A percentile compares a stretch with the other conserved stretches of the same genome.
phyloP scores from a whole-genome alignment of 163 green algal species.

The Prototheca cutis region DNA sequence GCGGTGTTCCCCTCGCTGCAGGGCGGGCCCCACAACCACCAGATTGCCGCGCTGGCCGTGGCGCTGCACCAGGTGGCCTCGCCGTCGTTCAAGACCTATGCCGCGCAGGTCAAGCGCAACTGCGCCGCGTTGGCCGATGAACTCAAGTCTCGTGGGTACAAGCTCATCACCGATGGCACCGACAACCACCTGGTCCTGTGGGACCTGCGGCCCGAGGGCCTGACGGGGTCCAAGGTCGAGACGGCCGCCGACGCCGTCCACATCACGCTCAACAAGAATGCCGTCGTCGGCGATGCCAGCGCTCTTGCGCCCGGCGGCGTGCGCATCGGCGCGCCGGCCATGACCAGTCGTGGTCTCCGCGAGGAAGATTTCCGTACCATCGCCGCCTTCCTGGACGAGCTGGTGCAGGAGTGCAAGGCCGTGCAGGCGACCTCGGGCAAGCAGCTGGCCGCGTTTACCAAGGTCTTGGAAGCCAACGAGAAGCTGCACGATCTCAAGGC shows the following conservation, averaged over 20 bases:
- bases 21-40: slow-evolving; percentile 80
- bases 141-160: slow-evolving; percentile 79
- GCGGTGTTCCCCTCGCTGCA: slow-evolving; percentile 49
- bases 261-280: slow-evolving; percentile 99
- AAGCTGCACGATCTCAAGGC: slow-evolving; percentile 55
- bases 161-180: slow-evolving; percentile 88
- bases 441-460: slow-evolving; percentile 78
- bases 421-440: slow-evolving; percentile 70
- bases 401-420: slow-evolving; percentile 63
- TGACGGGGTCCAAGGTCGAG: slow-evolving; percentile 85
- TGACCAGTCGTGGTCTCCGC: slow-evolving; percentile 77
- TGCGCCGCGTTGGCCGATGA: slow-evolving; percentile 55
- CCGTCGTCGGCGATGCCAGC: slow-evolving; percentile 87
- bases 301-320: slow-evolving; percentile 88
- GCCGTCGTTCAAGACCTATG: slow-evolving; percentile 66
- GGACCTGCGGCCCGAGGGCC: slow-evolving; percentile 79
- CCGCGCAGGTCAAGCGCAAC: slow-evolving; percentile 59
- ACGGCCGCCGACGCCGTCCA: slow-evolving; percentile 85
- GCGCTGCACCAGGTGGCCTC: slow-evolving; percentile 57
- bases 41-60: slow-evolving; percentile 70
- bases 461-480: slow-evolving; percentile 52
- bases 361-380: slow-evolving; percentile 77
- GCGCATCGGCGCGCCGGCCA: slow-evolving; percentile 88
- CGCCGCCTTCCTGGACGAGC: slow-evolving; percentile 74
- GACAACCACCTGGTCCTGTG: slow-evolving; percentile 98